Evolutionary conservation across 2,329 filamentous ascomycete genomes (phyloP).

Genomic region (Phoma sp.): DNA sequence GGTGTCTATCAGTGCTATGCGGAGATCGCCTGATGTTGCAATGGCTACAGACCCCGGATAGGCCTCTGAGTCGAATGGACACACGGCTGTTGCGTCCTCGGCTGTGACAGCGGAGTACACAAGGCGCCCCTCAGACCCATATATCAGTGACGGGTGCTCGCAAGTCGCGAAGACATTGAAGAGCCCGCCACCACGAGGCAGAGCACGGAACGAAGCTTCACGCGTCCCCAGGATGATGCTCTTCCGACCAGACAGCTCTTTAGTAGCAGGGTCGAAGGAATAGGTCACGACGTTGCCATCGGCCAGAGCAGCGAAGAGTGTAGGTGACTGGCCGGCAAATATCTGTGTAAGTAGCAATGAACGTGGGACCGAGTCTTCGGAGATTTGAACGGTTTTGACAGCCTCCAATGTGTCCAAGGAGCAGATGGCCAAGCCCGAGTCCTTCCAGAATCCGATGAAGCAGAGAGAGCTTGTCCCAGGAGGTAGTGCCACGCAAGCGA

Average conservation of each 20-base stretch:
- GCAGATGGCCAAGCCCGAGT: slow-evolving; percentile 78
- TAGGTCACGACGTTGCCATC: slow-evolving; percentile 91
- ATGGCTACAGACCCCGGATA: slow-evolving; percentile 83
- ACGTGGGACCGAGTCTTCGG: slow-evolving; percentile 78
- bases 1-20: slow-evolving; percentile 80
- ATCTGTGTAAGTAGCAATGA: slow-evolving; percentile 82
- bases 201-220: slow-evolving; percentile 78
- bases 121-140: slow-evolving; percentile 83
- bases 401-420: slow-evolving; percentile 69
- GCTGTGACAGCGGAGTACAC: slow-evolving; percentile 94
- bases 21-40: slow-evolving; percentile 76
- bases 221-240: slow-evolving; percentile 85
- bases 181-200: slow-evolving; percentile 70
- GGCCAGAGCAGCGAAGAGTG: slow-evolving; percentile 86
- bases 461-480: slow-evolving; percentile 68
- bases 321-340: slow-evolving; percentile 70
- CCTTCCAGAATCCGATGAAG: slow-evolving; percentile 86
- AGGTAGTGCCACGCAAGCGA: slow-evolving; percentile 83
- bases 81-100: slow-evolving; percentile 81
- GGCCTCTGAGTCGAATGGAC: slow-evolving; percentile 78
- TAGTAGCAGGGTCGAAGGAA: slow-evolving; percentile 67
- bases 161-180: slow-evolving; percentile 91
- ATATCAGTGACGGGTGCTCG: slow-evolving; percentile 92
- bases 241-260: slow-evolving; percentile 73
- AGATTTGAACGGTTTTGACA: slow-evolving; percentile 61